Base-by-base conservation (phyloP, 306 rosid species). In the Clitoria ternatea region DNA sequence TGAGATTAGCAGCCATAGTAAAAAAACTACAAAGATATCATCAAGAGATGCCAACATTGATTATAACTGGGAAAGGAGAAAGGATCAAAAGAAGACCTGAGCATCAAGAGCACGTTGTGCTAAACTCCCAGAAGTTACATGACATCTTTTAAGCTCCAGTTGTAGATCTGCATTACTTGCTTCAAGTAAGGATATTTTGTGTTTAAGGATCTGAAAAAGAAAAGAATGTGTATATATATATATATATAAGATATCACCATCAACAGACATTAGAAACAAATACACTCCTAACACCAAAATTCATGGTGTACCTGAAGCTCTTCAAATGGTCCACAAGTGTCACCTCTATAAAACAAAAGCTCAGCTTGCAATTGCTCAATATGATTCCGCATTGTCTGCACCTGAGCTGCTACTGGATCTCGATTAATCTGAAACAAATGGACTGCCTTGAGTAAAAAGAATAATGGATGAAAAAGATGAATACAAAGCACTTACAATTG, bases 301-400 rank as follows among this genome's bases (percentile, higher is more conserved):
- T 18, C 19, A 61, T 23, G 14, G 57, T 17, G 59, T 69, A 87
- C 99, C 97, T 89, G 96, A 36, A 95, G 82, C 75, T 95, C 96
- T 61, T 95, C 99, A 57, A 77, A 86, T 40, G 99, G 96, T 54
- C 88, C 83, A 82, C 83, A 76, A 5, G 79, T 72, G 72, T 89
- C 96, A 6, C 96, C 91, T 20, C 96, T 89, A 61, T 80, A 86
- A 85, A 91, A 95, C 39, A 89, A 60, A 85, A 95, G 93, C 81
- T 91, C 99, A 43, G 93, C 74, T 61, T 95, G 96, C 83, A 95
- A 77, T 42, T 95, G 99, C 80, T 95, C 99, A 71, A 95, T 87
- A 75, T 95, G 96, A 83, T 82, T 87, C 26, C 91, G 80, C 96
- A 95, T 84, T 76, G 78, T 64, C 72, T 91, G 96, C 69, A 91